phyloP scores from a whole-genome alignment of 2,329 filamentous ascomycete genomes.

The Lecanicillium sp. region DNA sequence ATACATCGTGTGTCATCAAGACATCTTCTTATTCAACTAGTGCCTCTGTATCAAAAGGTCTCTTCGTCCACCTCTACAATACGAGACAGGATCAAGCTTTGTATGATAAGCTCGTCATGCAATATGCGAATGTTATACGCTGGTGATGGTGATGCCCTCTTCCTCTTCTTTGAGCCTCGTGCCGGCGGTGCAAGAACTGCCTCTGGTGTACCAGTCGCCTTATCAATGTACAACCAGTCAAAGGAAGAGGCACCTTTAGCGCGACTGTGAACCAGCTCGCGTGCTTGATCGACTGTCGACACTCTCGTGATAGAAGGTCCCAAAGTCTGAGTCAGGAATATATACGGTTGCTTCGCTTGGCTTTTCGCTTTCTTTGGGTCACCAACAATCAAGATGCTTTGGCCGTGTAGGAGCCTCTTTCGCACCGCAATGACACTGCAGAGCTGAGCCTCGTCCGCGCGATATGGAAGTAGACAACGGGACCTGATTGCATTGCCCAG shows the following conservation, averaged over 20 bases:
- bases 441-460: slow-evolving; percentile 49
- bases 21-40: slow-evolving; percentile 11
- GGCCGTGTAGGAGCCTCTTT: slow-evolving; percentile 54
- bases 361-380: slow-evolving; percentile 47
- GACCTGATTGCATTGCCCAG: slow-evolving; percentile 73
- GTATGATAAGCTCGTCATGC: slow-evolving; percentile 80
- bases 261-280: slow-evolving; percentile 44
- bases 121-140: slow-evolving; percentile 53
- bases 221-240: slow-evolving; percentile 76
- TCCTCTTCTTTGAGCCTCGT: slow-evolving; percentile 32
- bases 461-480: slow-evolving; percentile 56
- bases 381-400: slow-evolving; percentile 66
- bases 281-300: slow-evolving; percentile 57
- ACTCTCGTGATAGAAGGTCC: slow-evolving; percentile 66
- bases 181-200: slow-evolving; percentile 32
- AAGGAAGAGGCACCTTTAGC: slow-evolving; percentile 44
- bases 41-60: slow-evolving; percentile 3
- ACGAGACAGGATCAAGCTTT: slow-evolving; percentile 82
- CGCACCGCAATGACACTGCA: slow-evolving; percentile 49
- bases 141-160: slow-evolving; percentile 18
- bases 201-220: slow-evolving; percentile 47
- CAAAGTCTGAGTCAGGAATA: slow-evolving; percentile 73
- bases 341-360: slow-evolving; percentile 60
- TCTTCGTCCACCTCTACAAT: slow-evolving; percentile 57
- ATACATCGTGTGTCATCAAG: neutral